Conservation (phyloP, 176 grass and related monocot genomes). For the Triticum monococcum region DNA sequence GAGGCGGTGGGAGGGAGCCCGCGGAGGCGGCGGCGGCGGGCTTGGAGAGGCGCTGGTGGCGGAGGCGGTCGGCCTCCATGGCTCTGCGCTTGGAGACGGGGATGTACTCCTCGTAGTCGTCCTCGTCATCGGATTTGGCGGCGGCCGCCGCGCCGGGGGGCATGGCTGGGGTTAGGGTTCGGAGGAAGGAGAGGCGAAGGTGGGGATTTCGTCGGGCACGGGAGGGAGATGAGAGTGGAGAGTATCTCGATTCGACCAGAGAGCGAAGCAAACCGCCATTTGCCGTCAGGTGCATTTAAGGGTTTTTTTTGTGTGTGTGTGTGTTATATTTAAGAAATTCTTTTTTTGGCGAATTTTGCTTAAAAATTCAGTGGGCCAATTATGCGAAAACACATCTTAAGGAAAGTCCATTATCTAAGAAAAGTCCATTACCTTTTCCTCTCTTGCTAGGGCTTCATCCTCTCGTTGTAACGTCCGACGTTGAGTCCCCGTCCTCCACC, state of each 20-base stretch:
- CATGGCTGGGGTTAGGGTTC: constrained; percentile 28
- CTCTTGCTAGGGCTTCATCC: too few relatives aligned
- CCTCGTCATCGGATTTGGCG: constrained; percentile 21
- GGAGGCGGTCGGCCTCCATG: constrained; percentile 51
- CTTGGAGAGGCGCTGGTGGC: constrained; percentile 35
- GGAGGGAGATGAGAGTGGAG: background rate
- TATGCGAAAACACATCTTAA: too few relatives aligned
- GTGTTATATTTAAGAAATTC: too few relatives aligned
- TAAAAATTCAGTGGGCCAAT: too few relatives aligned
- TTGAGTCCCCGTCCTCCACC: too few relatives aligned
- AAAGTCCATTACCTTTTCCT: too few relatives aligned
- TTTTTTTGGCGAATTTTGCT: too few relatives aligned
- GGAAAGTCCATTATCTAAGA: too few relatives aligned
- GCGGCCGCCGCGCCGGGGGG: background rate
- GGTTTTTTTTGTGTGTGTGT: too few relatives aligned
- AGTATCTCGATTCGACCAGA: background rate
- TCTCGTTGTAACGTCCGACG: too few relatives aligned
- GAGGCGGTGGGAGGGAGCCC: background rate
- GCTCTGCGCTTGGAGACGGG: constrained; percentile 65
- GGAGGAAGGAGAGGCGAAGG: background rate
- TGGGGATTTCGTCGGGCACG: background rate
- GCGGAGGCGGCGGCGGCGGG: constrained; percentile 19
- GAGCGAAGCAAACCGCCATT: background rate
- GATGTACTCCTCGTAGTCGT: constrained; percentile 62
- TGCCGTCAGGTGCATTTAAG: background rate